These are phyloP conservation scores for Nitzschia sp. DNA, from an alignment of 108 stramenopile genomes.

Conservation along the genomic window DNA sequence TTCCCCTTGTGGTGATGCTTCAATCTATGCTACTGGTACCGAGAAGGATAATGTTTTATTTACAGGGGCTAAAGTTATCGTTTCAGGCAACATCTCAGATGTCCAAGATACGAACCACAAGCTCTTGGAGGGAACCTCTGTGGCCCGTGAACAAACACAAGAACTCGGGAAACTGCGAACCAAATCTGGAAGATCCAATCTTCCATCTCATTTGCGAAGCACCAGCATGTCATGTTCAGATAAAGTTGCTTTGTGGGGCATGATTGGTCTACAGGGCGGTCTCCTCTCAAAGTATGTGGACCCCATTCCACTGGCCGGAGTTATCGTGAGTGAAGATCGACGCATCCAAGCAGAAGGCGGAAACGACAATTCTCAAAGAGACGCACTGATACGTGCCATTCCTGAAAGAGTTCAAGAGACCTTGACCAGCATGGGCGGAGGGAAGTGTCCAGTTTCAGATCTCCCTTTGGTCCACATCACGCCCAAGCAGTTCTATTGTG, in stretches of 20 bases:
- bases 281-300: constrained; percentile 46
- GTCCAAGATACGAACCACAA: constrained; percentile 18
- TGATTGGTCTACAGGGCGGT: constrained; percentile 80
- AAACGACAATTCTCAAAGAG: constrained; percentile 28
- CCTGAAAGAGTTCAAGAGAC: constrained; percentile 36
- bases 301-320: constrained; percentile 57
- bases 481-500: constrained; percentile 8
- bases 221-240: constrained; percentile 90
- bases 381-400: constrained; percentile 66
- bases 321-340: constrained; percentile 69
- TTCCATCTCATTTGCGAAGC: constrained; percentile 68
- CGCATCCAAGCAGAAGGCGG: constrained; percentile 18
- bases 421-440: not conserved
- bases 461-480: constrained; percentile 28
- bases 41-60: constrained; percentile 37
- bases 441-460: not conserved
- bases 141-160: constrained; percentile 73
- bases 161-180: constrained; percentile 68
- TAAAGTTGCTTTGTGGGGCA: constrained; percentile 80
- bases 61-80: constrained; percentile 88
- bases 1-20: constrained; percentile 92
- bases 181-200: constrained; percentile 89
- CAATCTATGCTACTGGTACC: constrained; percentile 70
- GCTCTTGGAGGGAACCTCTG: constrained; percentile 16
- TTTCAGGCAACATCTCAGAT: constrained; percentile 32